Evolutionary conservation across 192 early-diverging fungal species (phyloP), one percentile per base, ranked within the genome.

Genomic region (Podila minutissima): DNA sequence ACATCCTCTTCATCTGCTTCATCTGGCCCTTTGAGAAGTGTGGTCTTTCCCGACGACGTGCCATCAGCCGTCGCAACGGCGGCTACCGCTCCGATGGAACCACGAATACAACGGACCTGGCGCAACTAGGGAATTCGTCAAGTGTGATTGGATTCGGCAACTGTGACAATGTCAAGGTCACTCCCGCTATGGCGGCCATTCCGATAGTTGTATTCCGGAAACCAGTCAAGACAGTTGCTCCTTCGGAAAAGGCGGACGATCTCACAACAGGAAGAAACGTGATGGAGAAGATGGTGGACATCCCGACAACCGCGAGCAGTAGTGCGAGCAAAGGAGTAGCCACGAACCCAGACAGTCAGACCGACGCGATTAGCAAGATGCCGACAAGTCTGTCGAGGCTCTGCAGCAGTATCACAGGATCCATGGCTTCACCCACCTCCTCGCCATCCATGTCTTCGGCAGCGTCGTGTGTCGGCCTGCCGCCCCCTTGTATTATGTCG

Each of bases 11-110:
- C 5, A 20, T 73, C 3, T 55, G 60, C 17, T 2, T 64, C 9
- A 8, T 69, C 4, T 81, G 77, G 77, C 77, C 77, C 5, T 46
- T 72, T 12, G 71, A 73, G 15, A 68, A 72, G 5, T 81, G 59
- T 12, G 77, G 77, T 7, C 71, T 81, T 2, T 67, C 71, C 1
- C 49, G 67, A 37, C 41, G 77, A 19, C 62, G 71, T 20, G 71
- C 77, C 2, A 81, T 73, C 46, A 81, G 77, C 65, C 77, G 77
- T 4, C 66, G 71, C 53, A 81, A 81, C 65, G 77, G 77, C 9
- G 77, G 77, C 15, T 81, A 81, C 38, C 70, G 31, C 24, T 68
- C 65, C 13, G 29, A 66, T 8, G 77, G 77, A 0, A 73, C 58
- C 3, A 81, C 71, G 29, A 81, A 81, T 32, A 81, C 71, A 6